These are phyloP conservation scores for Claviceps africana DNA, from an alignment of 2,329 filamentous ascomycete species.

Conservation along the genomic window DNA sequence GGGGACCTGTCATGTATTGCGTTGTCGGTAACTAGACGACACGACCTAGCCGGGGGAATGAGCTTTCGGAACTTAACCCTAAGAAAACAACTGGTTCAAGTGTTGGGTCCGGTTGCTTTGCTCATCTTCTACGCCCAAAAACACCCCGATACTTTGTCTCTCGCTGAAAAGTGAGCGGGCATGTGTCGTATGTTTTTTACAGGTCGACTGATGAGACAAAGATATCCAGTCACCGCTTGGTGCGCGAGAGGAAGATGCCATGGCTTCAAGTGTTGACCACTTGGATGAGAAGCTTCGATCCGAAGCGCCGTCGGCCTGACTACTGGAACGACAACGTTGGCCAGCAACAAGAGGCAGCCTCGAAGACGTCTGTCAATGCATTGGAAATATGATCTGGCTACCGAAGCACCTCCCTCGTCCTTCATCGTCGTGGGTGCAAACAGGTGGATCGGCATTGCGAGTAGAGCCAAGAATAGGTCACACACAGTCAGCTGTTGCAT, in stretches of 20 bases:
- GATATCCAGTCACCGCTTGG: slow-evolving; percentile 43
- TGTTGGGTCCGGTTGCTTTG: slow-evolving; percentile 61
- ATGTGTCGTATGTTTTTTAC: slow-evolving; percentile 14
- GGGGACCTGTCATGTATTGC: slow-evolving; percentile 25
- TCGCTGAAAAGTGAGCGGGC: slow-evolving; percentile 38
- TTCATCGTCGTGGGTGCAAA: not conserved
- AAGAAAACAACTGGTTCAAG: slow-evolving; percentile 60
- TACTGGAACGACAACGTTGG: slow-evolving; percentile 49
- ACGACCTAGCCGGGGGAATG: slow-evolving; percentile 40
- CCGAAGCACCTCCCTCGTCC: not conserved
- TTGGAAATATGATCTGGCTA: not conserved
- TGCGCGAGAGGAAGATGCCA: slow-evolving; percentile 49
- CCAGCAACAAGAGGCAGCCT: slow-evolving; percentile 26
- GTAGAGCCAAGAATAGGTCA: slow-evolving; percentile 31
- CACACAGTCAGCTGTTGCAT: slow-evolving; percentile 32
- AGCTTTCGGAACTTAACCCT: slow-evolving; percentile 95
- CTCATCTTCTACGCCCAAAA: slow-evolving; percentile 47
- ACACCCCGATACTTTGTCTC: slow-evolving; percentile 17
- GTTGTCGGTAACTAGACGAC: slow-evolving; percentile 25
- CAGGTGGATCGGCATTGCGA: slow-evolving; percentile 9
- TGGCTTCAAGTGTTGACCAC: slow-evolving; percentile 39
- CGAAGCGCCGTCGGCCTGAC: slow-evolving; percentile 60
- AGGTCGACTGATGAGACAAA: slow-evolving; percentile 34
- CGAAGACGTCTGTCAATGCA: slow-evolving; percentile 18
- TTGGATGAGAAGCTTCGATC: slow-evolving; percentile 56